Evolutionary conservation across 164 flowering plant species (phyloP).

Genomic region (Vitis labrusca): DNA sequence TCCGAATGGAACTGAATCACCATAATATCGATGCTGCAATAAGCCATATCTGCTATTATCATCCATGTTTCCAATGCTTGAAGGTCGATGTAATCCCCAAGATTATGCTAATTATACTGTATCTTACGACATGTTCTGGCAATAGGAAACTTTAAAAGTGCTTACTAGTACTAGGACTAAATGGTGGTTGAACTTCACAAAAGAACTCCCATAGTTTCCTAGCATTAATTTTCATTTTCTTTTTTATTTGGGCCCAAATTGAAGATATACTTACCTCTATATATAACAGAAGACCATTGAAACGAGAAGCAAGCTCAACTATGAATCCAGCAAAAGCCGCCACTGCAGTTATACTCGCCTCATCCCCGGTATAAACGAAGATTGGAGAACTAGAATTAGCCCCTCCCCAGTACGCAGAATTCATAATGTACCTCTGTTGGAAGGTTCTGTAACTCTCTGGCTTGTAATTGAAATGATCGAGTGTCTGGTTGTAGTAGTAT

Average conservation of each 20-base stretch:
- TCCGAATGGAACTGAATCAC: conserved; percentile 5
- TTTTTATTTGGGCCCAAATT: no score
- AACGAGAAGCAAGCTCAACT: conserved; percentile 14
- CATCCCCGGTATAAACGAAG: conserved; percentile 27
- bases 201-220: no score
- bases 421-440: conserved; percentile 24
- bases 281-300: conserved; percentile 19
- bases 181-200: no score
- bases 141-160: no score
- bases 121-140: no score
- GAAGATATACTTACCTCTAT: conserved; percentile 19
- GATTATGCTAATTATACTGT: no score
- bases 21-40: conserved; percentile 11
- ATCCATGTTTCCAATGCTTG: no score
- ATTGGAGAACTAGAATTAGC: conserved; percentile 29
- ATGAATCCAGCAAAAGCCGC: background rate
- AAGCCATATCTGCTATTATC: no score
- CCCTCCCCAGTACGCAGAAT: conserved; percentile 36
- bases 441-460: conserved; percentile 30
- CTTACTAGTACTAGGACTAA: no score
- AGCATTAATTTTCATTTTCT: no score
- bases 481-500: conserved; percentile 24
- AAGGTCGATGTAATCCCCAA: no score
- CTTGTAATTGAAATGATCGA: conserved; percentile 35
- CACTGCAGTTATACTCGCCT: background rate